Percentiles rank a stretch among this genome's conserved stretches.
Conservation (phyloP, 441 rosid genomes). For the Hura crepitans region DNA sequence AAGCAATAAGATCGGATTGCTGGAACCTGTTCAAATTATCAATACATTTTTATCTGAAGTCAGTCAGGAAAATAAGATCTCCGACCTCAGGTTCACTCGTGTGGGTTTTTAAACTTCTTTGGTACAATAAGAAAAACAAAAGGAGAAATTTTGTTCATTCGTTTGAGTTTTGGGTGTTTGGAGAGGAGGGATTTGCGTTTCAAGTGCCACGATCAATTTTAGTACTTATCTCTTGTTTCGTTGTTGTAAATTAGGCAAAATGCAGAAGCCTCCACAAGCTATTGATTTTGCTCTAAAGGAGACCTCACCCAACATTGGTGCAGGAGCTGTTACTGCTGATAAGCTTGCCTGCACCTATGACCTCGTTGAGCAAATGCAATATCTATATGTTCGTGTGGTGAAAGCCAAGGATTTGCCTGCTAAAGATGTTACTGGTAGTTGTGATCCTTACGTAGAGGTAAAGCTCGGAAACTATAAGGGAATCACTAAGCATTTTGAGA, state of each 20-base stretch:
- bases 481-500: conserved; percentile 76
- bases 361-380: conserved; percentile 81
- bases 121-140: too few species aligned
- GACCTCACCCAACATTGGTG: conserved; percentile 86
- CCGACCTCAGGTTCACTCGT: conserved; percentile 2
- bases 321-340: conserved; percentile 48
- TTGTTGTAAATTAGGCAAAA: conserved; percentile 33
- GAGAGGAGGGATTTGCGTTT: too few species aligned
- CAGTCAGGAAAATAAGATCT: too few species aligned
- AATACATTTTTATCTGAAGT: too few species aligned
- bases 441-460: conserved; percentile 86
- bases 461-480: conserved; percentile 93
- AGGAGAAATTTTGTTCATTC: too few species aligned
- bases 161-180: too few species aligned
- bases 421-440: conserved; percentile 70
- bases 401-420: conserved; percentile 77
- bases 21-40: too few species aligned
- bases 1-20: too few species aligned
- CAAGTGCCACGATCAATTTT: too few species aligned
- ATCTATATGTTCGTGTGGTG: conserved; percentile 70
- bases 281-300: conserved; percentile 81
- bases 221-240: conserved; percentile 4
- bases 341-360: conserved; percentile 74
- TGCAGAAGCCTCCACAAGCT: conserved; percentile 75
- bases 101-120: too few species aligned